Evolutionary conservation across 345 rosid genomes (phyloP), one percentile per base, ranked within the genome.

Genomic region (Microcos paniculata): DNA sequence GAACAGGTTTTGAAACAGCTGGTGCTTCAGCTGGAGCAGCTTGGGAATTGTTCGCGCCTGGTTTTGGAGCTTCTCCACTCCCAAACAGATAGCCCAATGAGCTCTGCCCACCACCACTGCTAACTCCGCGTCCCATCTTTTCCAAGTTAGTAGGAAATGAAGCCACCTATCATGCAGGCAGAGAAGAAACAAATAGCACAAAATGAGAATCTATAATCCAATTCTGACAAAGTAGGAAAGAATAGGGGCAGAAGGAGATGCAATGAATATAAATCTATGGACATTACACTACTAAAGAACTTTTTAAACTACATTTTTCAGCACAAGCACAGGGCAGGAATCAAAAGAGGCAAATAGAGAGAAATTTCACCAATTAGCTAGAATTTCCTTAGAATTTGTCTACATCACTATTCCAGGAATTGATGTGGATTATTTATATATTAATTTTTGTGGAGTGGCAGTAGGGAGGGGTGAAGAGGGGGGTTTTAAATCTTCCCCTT

Each of bases 81-180:
- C 97, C 92, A 73, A 92, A 92, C 56, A 92, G 88, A 77, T 92
- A 92, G 33, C 96, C 96, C 78, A 92, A 76, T 43, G 97, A 92
- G 77, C 97, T 92, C 87, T 89, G 97, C 21, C 96, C 96, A 38
- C 97, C 97, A 63, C 97, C 97, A 42, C 83, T 74, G 72, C 97
- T 91, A 61, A 85, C 87, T 84, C 97, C 97, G 59, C 94, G 96
- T 66, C 92, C 91, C 94, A 92, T 92, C 43, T 62, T 75, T 62
- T 78, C 69, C 26, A 66, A 61, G 70, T 68, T 63, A 18, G 43
- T 12, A 19, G 46, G 26, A 46, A 46, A 71, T 28, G 12, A 35
- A 70, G 46, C n/a, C 33, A 40, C 46, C 23, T 30, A 49, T 68
- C 40, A 48, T 0, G 1, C 42, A 48, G 3, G 13, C 23, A 55